Evolutionary conservation across 1,139 yeast genomes (phyloP).

Genomic region (Insectozyma bohioensis): DNA sequence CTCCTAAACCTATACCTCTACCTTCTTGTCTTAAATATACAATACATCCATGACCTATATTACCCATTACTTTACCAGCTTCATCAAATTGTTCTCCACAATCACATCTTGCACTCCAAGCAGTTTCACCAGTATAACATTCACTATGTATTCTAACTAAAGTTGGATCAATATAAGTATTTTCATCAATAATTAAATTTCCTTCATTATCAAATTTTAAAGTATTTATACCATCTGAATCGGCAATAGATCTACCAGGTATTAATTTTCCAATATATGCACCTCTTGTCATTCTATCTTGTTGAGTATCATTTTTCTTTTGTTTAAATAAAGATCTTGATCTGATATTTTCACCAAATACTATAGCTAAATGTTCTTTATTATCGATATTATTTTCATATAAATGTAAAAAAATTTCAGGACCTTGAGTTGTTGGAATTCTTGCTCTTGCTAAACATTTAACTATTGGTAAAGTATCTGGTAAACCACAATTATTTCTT

Average conservation of each 20-base stretch:
- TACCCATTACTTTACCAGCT: conserved; percentile 92
- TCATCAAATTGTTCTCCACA: conserved; percentile 99
- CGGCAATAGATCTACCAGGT: conserved; percentile 80
- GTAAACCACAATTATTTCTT: conserved; percentile 22
- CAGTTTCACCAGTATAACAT: conserved; percentile 98
- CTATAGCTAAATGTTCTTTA: conserved; percentile 96
- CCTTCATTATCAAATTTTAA: conserved; percentile 50
- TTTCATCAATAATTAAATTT: conserved; percentile 42
- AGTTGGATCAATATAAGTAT: conserved; percentile 49
- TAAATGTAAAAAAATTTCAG: conserved; percentile 88
- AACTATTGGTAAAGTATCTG: conserved; percentile 59
- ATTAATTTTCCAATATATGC: conserved; percentile 87
- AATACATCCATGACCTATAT: conserved; percentile 85
- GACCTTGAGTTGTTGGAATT: conserved; percentile 90
- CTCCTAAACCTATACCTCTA: conserved; percentile 96
- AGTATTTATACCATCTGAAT: conserved; percentile 50
- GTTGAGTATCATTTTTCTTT: conserved; percentile 75
- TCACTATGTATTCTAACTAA: conserved; percentile 85
- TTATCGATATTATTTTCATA: conserved; percentile 83
- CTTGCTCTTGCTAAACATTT: conserved; percentile 89
- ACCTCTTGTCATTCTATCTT: conserved; percentile 94
- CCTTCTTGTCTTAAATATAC: conserved; percentile 98
- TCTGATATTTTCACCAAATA: conserved; percentile 88
- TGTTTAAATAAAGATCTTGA: conserved; percentile 67
- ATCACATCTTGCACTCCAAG: conserved; percentile 98